These are phyloP conservation scores for Citeromyces matritensis DNA, from an alignment of 805 yeast species.

Conservation along the genomic window DNA sequence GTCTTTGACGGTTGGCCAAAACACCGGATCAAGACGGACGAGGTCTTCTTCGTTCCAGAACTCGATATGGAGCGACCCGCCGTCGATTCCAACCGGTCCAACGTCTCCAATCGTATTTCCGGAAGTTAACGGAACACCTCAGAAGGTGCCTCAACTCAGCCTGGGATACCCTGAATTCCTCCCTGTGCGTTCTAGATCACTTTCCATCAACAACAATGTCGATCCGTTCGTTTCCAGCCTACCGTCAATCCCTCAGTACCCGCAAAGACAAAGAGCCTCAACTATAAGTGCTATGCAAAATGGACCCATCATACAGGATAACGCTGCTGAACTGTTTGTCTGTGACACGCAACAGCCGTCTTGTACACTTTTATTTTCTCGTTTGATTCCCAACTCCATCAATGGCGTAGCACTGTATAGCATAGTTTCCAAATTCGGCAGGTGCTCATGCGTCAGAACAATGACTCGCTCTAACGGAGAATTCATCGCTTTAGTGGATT, in stretches of 20 bases:
- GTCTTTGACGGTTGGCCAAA: constrained; percentile 1
- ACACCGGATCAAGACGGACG: constrained; percentile 16
- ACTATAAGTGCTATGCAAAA: too few species aligned
- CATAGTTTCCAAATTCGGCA: constrained; percentile 48
- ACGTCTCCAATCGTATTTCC: constrained; percentile 23
- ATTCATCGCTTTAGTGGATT: constrained; percentile 51
- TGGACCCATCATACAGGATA: too few species aligned
- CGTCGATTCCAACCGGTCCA: constrained; percentile 15
- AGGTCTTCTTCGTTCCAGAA: constrained; percentile 42
- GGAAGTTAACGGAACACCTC: constrained; percentile 5
- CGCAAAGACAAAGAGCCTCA: too few species aligned
- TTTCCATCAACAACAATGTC: too few species aligned
- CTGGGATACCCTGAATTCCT: constrained; percentile 3
- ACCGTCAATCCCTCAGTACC: too few species aligned
- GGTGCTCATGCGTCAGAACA: constrained; percentile 43
- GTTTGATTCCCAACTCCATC: too few species aligned
- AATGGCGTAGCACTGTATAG: constrained; percentile 25
- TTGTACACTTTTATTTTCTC: too few species aligned
- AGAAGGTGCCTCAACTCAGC: constrained; percentile 5
- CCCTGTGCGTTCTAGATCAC: too few species aligned
- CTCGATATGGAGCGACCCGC: constrained; percentile 42
- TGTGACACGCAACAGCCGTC: too few species aligned
- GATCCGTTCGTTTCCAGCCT: too few species aligned
- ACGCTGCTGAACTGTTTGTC: too few species aligned
- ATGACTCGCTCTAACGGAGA: constrained; percentile 22